Percentiles rank a stretch among this genome's conserved stretches.
phyloP scores from a whole-genome alignment of 2,329 filamentous ascomycete species.

The Colletotrichum tropicicola region DNA sequence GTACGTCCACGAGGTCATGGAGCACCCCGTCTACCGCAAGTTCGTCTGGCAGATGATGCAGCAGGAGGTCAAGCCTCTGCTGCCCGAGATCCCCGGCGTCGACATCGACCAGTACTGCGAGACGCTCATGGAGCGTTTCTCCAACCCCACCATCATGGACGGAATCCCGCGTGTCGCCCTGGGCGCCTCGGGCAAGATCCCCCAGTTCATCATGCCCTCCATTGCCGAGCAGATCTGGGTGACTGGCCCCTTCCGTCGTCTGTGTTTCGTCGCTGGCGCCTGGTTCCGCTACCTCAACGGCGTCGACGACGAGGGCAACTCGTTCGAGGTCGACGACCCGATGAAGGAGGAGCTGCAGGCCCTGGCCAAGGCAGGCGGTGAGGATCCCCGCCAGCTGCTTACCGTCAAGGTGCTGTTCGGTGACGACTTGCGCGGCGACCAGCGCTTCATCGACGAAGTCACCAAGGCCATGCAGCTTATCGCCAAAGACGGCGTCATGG shows the following conservation, averaged over 20 bases:
- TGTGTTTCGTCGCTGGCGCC: slow-evolving; percentile 56
- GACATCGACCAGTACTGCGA: slow-evolving; percentile 61
- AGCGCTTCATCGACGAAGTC: slow-evolving; percentile 57
- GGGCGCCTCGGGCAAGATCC: slow-evolving; percentile 62
- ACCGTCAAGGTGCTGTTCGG: slow-evolving; percentile 58
- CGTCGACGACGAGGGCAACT: slow-evolving; percentile 56
- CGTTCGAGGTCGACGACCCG: slow-evolving; percentile 54
- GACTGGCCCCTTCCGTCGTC: slow-evolving; percentile 52
- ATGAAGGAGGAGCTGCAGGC: slow-evolving; percentile 57
- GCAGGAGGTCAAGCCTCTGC: slow-evolving; percentile 60
- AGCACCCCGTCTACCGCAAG: slow-evolving; percentile 54
- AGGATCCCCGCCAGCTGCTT: slow-evolving; percentile 51
- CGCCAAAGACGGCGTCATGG: slow-evolving; percentile 55
- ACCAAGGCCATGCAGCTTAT: slow-evolving; percentile 57
- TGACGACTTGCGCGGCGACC: slow-evolving; percentile 57
- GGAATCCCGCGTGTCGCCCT: slow-evolving; percentile 61
- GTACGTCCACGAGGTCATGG: slow-evolving; percentile 64
- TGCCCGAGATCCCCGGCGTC: slow-evolving; percentile 59
- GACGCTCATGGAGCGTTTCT: slow-evolving; percentile 63
- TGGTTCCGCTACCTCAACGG: slow-evolving; percentile 63
- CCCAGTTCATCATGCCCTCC: slow-evolving; percentile 59
- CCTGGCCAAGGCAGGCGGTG: slow-evolving; percentile 53
- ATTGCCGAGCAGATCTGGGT: slow-evolving; percentile 57
- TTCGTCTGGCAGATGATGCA: slow-evolving; percentile 65
- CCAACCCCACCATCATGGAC: slow-evolving; percentile 65